A percentile compares a stretch with the other conserved stretches of the same genome.
Evolutionary conservation across 805 yeast species (phyloP).

Genomic region (Wickerhamomyces bovis): DNA sequence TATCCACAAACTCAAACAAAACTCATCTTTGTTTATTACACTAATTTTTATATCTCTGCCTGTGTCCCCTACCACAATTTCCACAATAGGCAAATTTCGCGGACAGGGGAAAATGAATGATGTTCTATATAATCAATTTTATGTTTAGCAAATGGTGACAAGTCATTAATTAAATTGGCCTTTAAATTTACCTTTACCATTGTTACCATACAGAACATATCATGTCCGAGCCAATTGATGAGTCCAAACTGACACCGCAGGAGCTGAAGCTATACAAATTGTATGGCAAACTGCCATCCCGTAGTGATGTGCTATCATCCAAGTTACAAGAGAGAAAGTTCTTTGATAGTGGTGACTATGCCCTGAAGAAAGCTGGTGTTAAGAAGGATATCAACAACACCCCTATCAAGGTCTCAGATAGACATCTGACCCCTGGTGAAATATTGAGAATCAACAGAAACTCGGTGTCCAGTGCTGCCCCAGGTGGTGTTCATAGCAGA

Average conservation of each 20-base stretch:
- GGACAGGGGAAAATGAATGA: no score
- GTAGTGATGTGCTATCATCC: constrained; percentile 65
- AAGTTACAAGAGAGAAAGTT: constrained; percentile 84
- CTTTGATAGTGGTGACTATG: constrained; percentile 93
- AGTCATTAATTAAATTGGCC: no score
- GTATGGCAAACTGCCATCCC: constrained; percentile 83
- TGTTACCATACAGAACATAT: no score
- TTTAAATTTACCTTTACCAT: no score
- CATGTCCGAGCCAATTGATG: background rate
- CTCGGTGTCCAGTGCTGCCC: constrained; percentile 36
- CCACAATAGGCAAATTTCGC: no score
- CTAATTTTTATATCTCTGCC: no score
- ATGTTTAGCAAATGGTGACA: no score
- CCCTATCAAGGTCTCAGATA: constrained; percentile 14
- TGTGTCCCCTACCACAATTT: background rate
- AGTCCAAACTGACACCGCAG: constrained; percentile 59
- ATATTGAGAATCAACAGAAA: constrained; percentile 56
- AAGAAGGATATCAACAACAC: constrained; percentile 16
- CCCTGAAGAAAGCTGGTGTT: constrained; percentile 68
- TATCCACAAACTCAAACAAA: no score
- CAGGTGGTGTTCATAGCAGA: background rate
- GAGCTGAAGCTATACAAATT: constrained; percentile 71
- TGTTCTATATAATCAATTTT: no score
- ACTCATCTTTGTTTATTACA: no score
- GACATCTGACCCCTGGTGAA: constrained; percentile 33